A percentile compares a stretch with the other conserved stretches of the same genome.
phyloP scores from a whole-genome alignment of 2,329 filamentous ascomycete species.

The Neonectria magnoliae region DNA sequence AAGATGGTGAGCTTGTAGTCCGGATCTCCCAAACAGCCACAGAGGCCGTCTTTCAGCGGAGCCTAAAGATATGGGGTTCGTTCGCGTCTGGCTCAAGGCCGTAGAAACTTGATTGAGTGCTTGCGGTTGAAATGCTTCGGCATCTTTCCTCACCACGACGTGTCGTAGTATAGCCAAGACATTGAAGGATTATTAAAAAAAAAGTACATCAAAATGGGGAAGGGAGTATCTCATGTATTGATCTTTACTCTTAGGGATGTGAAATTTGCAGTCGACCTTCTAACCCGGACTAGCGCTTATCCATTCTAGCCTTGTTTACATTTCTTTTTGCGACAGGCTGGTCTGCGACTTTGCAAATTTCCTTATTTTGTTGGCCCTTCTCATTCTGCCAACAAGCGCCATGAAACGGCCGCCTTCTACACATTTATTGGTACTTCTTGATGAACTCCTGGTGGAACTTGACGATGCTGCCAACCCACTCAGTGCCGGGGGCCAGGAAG shows the following conservation, averaged over 20 bases:
- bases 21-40: too few relatives aligned
- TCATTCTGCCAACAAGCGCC: background rate
- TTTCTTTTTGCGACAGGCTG: constrained; percentile 11
- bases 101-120: too few relatives aligned
- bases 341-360: background rate
- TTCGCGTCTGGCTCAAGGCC: too few relatives aligned
- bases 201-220: background rate
- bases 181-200: background rate
- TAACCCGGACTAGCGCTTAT: constrained; percentile 13
- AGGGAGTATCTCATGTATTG: background rate
- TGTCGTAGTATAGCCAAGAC: too few relatives aligned
- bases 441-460: constrained; percentile 95
- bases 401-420: too few relatives aligned
- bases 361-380: background rate
- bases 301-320: constrained; percentile 14
- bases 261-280: constrained; percentile 15
- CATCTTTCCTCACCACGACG: too few relatives aligned
- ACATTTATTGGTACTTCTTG: constrained; percentile 73
- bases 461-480: constrained; percentile 88
- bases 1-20: too few relatives aligned
- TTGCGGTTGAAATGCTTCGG: too few relatives aligned
- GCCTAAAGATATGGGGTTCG: too few relatives aligned
- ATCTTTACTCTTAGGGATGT: constrained; percentile 9
- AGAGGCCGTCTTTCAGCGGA: too few relatives aligned
- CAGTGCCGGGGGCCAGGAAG: constrained; percentile 94